phyloP scores from a whole-genome alignment of 169 alveolate genomes.

The Eimeria mitis region DNA sequence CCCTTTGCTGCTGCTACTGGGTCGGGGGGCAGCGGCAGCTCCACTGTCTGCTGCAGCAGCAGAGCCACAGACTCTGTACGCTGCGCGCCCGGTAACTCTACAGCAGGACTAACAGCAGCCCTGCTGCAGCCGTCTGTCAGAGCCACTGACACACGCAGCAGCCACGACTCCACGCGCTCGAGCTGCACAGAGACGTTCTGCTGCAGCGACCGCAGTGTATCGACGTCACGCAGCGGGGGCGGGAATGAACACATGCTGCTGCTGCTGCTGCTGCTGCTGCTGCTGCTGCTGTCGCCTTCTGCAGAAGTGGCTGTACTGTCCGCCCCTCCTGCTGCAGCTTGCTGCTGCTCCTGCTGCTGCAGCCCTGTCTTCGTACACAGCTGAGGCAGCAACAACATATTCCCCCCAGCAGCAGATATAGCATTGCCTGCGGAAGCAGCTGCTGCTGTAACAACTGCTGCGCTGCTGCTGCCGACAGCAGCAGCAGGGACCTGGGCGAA shows the following conservation, averaged over 20 bases:
- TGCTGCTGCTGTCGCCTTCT: constrained; percentile 39
- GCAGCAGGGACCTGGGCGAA: constrained; percentile 48
- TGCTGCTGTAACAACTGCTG: constrained; percentile 67
- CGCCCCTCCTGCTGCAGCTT: constrained; percentile 44
- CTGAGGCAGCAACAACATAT: constrained; percentile 63
- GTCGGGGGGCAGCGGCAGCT: constrained; percentile 44
- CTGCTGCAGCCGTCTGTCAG: constrained; percentile 64
- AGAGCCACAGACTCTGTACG: background rate
- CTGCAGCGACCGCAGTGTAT: constrained; percentile 70
- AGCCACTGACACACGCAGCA: constrained; percentile 65
- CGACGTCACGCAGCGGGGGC: constrained; percentile 49
- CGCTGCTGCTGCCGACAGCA: constrained; percentile 66
- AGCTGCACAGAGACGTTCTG: constrained; percentile 76
- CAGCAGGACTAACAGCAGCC: constrained; percentile 21
- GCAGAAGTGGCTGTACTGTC: constrained; percentile 8
- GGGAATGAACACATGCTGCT: constrained; percentile 35
- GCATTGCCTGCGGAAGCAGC: constrained; percentile 72
- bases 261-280: constrained; percentile 46
- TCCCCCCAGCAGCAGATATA: constrained; percentile 43
- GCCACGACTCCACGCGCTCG: constrained; percentile 73
- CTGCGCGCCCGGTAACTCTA: constrained; percentile 38
- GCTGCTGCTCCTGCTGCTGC: constrained; percentile 58
- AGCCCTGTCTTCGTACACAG: constrained; percentile 29
- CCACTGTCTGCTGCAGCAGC: constrained; percentile 35
- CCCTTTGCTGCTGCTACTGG: constrained; percentile 63